Evolutionary conservation across 495 filamentous ascomycete genomes (phyloP).

Genomic region (Articulospora tetracladia): DNA sequence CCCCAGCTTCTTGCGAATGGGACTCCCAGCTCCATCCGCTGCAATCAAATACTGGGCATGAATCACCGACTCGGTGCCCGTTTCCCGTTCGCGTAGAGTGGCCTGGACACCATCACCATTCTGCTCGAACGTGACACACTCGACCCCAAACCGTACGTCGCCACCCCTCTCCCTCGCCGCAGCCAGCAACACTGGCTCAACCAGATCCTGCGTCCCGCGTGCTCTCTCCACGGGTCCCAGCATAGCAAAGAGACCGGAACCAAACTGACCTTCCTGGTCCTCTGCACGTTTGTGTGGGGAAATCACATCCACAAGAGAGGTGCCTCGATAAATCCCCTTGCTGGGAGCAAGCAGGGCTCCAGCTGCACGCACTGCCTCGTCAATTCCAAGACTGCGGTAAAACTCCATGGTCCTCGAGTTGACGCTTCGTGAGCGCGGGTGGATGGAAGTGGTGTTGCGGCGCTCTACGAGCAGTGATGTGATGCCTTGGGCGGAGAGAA

Average conservation of each 20-base stretch:
- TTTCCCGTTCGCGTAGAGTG: slow-evolving; percentile 5
- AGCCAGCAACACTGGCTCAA: slow-evolving; percentile 42
- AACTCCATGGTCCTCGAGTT: slow-evolving; percentile 36
- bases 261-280: background rate
- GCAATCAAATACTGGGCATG: slow-evolving; percentile 14
- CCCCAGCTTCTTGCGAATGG: slow-evolving; percentile 4
- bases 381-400: slow-evolving; percentile 44
- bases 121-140: slow-evolving; percentile 16
- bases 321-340: slow-evolving; percentile 29
- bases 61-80: background rate
- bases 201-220: slow-evolving; percentile 46
- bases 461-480: slow-evolving; percentile 41
- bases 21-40: slow-evolving; percentile 16
- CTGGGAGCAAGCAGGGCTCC: slow-evolving; percentile 27
- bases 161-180: slow-evolving; percentile 28
- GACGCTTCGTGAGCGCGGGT: slow-evolving; percentile 46
- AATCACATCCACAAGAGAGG: slow-evolving; percentile 28
- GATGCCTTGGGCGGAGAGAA: slow-evolving; percentile 25
- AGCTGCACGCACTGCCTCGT: slow-evolving; percentile 20
- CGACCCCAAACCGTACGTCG: slow-evolving; percentile 25
- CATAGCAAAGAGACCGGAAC: slow-evolving; percentile 36
- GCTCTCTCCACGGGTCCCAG: slow-evolving; percentile 44
- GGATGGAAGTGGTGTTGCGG: slow-evolving; percentile 40
- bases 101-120: slow-evolving; percentile 3
- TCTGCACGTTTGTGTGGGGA: slow-evolving; percentile 25